Evolutionary conservation across 2,329 filamentous ascomycete species (phyloP).

Genomic region (Fusarium mangiferae): DNA sequence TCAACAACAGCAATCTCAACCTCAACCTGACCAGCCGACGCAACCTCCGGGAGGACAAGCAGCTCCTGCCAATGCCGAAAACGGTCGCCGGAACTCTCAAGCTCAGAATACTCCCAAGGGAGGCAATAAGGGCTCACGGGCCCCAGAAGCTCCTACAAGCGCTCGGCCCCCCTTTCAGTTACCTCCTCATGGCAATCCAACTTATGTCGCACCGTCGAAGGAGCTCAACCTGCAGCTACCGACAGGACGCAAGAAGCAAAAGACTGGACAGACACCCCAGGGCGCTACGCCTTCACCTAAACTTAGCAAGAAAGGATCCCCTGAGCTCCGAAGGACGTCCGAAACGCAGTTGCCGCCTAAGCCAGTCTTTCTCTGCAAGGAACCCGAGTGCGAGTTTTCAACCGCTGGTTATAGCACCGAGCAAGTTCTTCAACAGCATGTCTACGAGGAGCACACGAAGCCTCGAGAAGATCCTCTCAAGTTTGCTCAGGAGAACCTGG

Average conservation of each 20-base stretch:
- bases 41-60: conserved; percentile 40
- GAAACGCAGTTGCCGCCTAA: conserved; percentile 50
- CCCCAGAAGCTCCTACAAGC: conserved; percentile 67
- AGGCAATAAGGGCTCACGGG: conserved; percentile 58
- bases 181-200: conserved; percentile 68
- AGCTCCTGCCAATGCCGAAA: conserved; percentile 57
- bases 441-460: conserved; percentile 68
- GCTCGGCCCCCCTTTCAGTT: conserved; percentile 67
- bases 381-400: conserved; percentile 64
- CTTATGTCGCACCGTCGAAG: conserved; percentile 62
- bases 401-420: conserved; percentile 63
- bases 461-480: conserved; percentile 65
- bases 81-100: conserved; percentile 63
- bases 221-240: conserved; percentile 68
- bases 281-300: conserved; percentile 60
- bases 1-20: conserved; percentile 49
- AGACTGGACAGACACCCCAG: conserved; percentile 54
- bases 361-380: conserved; percentile 61
- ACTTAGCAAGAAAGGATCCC: conserved; percentile 58
- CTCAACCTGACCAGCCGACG: conserved; percentile 35
- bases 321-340: conserved; percentile 52
- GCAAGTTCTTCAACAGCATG: conserved; percentile 63
- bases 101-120: conserved; percentile 54
- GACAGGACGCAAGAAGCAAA: conserved; percentile 66
- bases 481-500: conserved; percentile 63